phyloP scores from a whole-genome alignment of 2,329 filamentous ascomycete genomes.

The Aaosphaeria pasadenensis region DNA sequence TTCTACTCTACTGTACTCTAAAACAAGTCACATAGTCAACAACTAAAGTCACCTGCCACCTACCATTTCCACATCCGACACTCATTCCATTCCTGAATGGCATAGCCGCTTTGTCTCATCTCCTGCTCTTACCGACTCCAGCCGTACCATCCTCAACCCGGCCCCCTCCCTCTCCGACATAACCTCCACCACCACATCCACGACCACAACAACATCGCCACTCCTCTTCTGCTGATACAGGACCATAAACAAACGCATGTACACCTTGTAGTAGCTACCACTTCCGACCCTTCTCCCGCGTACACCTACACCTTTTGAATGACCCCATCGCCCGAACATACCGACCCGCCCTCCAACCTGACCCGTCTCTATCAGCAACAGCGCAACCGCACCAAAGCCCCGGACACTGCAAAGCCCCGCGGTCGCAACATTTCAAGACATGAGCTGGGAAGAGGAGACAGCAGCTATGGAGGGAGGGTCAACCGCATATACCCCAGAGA shows the following conservation, averaged over 20 bases:
- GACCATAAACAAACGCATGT: too few relatives aligned
- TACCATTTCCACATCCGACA: too few relatives aligned
- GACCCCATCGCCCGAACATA: constrained; percentile 37
- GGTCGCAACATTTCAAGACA: constrained; percentile 37
- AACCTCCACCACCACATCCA: not conserved
- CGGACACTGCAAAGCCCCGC: constrained; percentile 33
- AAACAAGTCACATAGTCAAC: too few relatives aligned
- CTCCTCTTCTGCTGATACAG: too few relatives aligned
- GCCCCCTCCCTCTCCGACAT: not conserved
- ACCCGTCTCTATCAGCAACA: constrained; percentile 32
- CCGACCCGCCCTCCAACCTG: constrained; percentile 32
- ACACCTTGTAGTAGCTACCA: not conserved
- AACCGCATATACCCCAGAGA: constrained; percentile 40
- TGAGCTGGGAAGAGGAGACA: constrained; percentile 43
- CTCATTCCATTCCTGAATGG: too few relatives aligned
- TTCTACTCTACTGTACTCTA: too few relatives aligned
- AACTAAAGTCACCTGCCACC: too few relatives aligned
- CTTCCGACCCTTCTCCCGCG: constrained; percentile 4
- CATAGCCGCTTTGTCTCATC: too few relatives aligned
- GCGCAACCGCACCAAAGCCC: constrained; percentile 28
- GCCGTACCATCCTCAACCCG: not conserved
- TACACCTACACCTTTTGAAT: constrained; percentile 30
- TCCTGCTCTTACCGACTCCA: too few relatives aligned
- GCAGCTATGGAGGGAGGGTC: constrained; percentile 30
- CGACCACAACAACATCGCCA: too few relatives aligned